Percentiles rank a stretch among this genome's conserved stretches.
These are phyloP conservation scores for Fusarium anguioides DNA, from an alignment of 2,329 filamentous ascomycete genomes.

Conservation along the genomic window DNA sequence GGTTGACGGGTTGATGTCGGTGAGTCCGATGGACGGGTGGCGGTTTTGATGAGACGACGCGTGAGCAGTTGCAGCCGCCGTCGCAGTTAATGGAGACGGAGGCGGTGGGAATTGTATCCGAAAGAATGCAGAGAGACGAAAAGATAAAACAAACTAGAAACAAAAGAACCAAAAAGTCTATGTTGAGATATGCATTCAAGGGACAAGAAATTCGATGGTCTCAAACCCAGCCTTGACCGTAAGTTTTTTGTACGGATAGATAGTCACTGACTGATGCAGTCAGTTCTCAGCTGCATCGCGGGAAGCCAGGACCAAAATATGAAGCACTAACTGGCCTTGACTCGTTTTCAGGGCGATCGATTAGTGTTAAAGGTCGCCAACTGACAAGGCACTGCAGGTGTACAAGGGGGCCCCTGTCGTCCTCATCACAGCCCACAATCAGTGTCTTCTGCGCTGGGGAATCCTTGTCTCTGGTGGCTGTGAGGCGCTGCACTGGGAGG, in stretches of 20 bases:
- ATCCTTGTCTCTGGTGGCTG: constrained; percentile 41
- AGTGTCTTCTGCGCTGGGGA: constrained; percentile 40
- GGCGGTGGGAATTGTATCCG: constrained; percentile 19
- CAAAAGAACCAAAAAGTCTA: constrained; percentile 12
- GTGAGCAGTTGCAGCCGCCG: constrained; percentile 27
- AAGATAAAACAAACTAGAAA: constrained; percentile 15
- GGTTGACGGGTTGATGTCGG: constrained; percentile 25
- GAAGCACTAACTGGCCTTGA: constrained; percentile 1
- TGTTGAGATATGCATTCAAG: constrained; percentile 25
- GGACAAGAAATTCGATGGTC: constrained; percentile 2
- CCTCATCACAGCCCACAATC: constrained; percentile 14
- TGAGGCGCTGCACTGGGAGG: constrained; percentile 30
- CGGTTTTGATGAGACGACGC: constrained; percentile 35
- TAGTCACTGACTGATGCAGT: background rate
- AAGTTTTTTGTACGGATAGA: constrained; percentile 3
- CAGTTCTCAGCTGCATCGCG: constrained; percentile 1
- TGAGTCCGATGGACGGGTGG: constrained; percentile 35
- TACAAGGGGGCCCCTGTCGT: constrained; percentile 1
- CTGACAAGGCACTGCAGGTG: constrained; percentile 11
- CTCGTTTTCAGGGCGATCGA: constrained; percentile 29
- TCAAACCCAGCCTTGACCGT: constrained; percentile 33
- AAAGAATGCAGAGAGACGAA: background rate
- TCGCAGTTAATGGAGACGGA: constrained; percentile 17
- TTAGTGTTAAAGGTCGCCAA: constrained; percentile 14
- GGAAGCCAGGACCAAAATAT: constrained; percentile 5